Conservation (phyloP, 2,329 filamentous ascomycete genomes). For the Pseudogymnoascus sp. region DNA sequence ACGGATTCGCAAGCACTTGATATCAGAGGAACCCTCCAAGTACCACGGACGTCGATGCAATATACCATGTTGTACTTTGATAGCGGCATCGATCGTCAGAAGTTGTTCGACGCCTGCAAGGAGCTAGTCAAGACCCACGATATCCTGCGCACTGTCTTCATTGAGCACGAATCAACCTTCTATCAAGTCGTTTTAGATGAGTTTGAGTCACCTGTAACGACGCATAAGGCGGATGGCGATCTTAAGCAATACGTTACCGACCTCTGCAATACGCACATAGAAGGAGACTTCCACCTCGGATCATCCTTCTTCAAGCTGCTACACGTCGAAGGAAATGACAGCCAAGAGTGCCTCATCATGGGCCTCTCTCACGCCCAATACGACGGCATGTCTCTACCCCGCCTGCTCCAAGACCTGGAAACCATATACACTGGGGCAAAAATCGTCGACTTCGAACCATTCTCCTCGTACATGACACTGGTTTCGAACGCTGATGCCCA, state of each 20-base stretch:
- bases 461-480: conserved; percentile 35
- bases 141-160: conserved; percentile 36
- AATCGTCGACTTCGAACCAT: conserved; percentile 31
- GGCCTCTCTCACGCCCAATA: conserved; percentile 53
- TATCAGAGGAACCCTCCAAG: conserved; percentile 35
- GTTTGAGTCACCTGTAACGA: conserved; percentile 29
- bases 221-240: conserved; percentile 25
- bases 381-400: conserved; percentile 55
- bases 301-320: conserved; percentile 33
- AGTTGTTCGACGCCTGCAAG: conserved; percentile 29
- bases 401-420: conserved; percentile 21
- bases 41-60: conserved; percentile 34
- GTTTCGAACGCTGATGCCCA: not conserved
- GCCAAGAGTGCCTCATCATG: conserved; percentile 34
- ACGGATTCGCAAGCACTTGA: conserved; percentile 37
- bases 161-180: conserved; percentile 31
- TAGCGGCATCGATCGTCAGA: conserved; percentile 24
- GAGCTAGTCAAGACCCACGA: conserved; percentile 30
- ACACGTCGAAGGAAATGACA: conserved; percentile 21
- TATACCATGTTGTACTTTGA: conserved; percentile 34
- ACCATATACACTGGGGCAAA: conserved; percentile 31
- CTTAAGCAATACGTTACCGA: conserved; percentile 30
- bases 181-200: conserved; percentile 33
- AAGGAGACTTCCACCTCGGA: conserved; percentile 34
- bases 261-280: conserved; percentile 32